Evolutionary conservation across 2,329 filamentous ascomycete species (phyloP).

Genomic region (Colletotrichum camelliae): DNA sequence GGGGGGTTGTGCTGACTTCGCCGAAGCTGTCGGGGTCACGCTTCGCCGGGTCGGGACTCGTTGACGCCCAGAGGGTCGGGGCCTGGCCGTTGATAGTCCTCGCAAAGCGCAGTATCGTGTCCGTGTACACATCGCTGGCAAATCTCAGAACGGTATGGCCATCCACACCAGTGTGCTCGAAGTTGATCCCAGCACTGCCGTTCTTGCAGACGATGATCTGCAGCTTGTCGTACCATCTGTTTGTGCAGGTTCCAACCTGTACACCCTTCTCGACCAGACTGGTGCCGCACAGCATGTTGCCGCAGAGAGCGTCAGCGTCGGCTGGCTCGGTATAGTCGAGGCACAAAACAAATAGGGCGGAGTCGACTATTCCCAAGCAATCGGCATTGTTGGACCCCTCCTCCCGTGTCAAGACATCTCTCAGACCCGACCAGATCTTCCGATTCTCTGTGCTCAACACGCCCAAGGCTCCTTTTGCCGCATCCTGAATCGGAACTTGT

Average conservation of each 20-base stretch:
- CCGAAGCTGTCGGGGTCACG: conserved; percentile 90
- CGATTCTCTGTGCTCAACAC: conserved; percentile 96
- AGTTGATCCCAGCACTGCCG: conserved; percentile 97
- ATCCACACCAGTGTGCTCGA: conserved; percentile 97
- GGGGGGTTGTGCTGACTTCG: conserved; percentile 90
- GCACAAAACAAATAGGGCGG: conserved; percentile 89
- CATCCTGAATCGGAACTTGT: conserved; percentile 88
- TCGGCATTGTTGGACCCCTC: conserved; percentile 93
- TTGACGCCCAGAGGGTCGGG: conserved; percentile 88
- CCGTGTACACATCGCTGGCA: conserved; percentile 94
- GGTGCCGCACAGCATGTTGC: conserved; percentile 97
- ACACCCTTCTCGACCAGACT: conserved; percentile 91
- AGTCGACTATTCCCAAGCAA: conserved; percentile 93
- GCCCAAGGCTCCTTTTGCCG: conserved; percentile 92
- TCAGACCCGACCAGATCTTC: conserved; percentile 91
- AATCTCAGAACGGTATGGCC: conserved; percentile 97
- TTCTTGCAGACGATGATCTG: conserved; percentile 99
- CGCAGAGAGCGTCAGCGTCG: conserved; percentile 84
- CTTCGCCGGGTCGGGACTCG: conserved; percentile 90
- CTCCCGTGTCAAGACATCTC: conserved; percentile 86
- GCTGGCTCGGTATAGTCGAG: conserved; percentile 90
- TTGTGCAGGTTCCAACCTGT: conserved; percentile 96
- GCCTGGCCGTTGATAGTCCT: conserved; percentile 94
- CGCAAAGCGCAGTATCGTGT: conserved; percentile 95
- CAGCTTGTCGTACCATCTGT: conserved; percentile 98